phyloP scores from a whole-genome alignment of 2,329 filamentous ascomycete species.

The Diaporthe humulicola region DNA sequence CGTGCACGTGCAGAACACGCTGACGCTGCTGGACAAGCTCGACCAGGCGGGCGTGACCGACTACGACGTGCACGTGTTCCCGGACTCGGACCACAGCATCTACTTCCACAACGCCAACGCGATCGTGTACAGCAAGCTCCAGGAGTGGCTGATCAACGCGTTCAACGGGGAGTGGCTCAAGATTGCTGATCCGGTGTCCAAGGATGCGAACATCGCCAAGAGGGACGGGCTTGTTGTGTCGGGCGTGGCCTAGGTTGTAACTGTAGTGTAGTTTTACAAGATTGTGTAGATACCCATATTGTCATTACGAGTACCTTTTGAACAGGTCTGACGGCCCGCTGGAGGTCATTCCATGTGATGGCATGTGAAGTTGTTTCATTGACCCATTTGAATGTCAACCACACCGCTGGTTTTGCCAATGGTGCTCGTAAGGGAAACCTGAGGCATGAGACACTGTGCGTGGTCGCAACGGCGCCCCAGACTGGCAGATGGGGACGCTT shows the following conservation, averaged over 20 bases:
- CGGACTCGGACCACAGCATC: constrained; percentile 95
- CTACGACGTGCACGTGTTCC: constrained; percentile 97
- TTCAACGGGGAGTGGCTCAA: constrained; percentile 97
- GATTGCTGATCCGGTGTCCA: constrained; percentile 63
- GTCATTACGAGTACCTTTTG: not conserved
- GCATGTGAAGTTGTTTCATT: not conserved
- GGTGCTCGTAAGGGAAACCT: not conserved
- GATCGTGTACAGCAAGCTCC: constrained; percentile 91
- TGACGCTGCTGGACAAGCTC: constrained; percentile 87
- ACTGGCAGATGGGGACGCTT: not conserved
- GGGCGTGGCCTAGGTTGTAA: not conserved
- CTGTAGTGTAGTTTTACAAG: constrained; percentile 19
- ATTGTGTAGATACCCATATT: constrained; percentile 29
- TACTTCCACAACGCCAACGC: constrained; percentile 93
- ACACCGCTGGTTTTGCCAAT: not conserved
- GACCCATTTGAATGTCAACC: not conserved
- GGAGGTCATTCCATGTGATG: too few relatives aligned
- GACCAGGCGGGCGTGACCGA: constrained; percentile 88
- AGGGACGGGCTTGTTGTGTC: not conserved
- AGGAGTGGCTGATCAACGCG: constrained; percentile 94
- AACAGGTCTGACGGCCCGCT: not conserved
- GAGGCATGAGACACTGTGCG: not conserved
- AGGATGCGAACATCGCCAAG: constrained; percentile 42
- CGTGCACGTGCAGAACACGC: constrained; percentile 95
- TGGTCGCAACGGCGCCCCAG: not conserved